Percentiles rank a stretch among this genome's conserved stretches.
Evolutionary conservation across 768 basidiomycete genomes (phyloP).

Genomic region (Artomyces pyxidatus): DNA sequence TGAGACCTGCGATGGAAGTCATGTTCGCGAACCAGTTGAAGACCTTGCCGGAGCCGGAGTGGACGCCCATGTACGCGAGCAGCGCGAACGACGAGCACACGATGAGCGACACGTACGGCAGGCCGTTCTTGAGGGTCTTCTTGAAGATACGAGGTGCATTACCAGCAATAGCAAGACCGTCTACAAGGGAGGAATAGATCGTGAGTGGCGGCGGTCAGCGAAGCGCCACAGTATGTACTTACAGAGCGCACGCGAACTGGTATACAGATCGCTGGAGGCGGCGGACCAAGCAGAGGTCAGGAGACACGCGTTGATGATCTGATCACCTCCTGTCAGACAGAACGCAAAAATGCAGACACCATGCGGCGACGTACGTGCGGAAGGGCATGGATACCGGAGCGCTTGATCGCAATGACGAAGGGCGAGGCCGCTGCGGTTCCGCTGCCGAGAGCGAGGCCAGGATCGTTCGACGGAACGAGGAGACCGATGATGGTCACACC

Average conservation of each 20-base stretch:
- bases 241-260: conserved; percentile 83
- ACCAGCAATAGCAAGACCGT: conserved; percentile 71
- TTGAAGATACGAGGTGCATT: conserved; percentile 81
- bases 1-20: conserved; percentile 39
- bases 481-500: conserved; percentile 75
- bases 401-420: conserved; percentile 85
- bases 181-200: too few species aligned
- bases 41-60: conserved; percentile 55
- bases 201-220: too few species aligned
- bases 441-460: conserved; percentile 38
- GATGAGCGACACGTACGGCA: conserved; percentile 69
- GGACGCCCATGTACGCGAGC: conserved; percentile 80
- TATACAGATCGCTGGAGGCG: conserved; percentile 83
- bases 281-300: conserved; percentile 92
- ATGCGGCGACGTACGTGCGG: conserved; percentile 50
- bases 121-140: conserved; percentile 58
- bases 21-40: conserved; percentile 71
- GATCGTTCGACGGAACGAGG: conserved; percentile 67
- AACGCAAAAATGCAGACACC: background rate
- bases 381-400: conserved; percentile 78
- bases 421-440: conserved; percentile 72
- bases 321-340: background rate
- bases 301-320: conserved; percentile 78
- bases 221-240: conserved; percentile 22
- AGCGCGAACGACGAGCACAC: conserved; percentile 58